Evolutionary conservation across 805 yeast genomes (phyloP).

Genomic region (Pichia rugopelliculosa): DNA sequence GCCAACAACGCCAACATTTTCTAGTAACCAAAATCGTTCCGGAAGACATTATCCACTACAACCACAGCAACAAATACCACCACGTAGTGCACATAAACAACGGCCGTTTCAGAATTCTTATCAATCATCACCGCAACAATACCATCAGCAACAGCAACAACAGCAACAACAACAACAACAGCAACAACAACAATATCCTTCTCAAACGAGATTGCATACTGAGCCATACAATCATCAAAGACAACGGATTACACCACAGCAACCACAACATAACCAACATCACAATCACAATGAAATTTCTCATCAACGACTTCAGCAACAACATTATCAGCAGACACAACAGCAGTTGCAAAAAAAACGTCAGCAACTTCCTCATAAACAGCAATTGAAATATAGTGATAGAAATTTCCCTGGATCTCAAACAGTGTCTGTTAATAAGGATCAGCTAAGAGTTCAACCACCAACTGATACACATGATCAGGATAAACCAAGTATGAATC

Average conservation of each 20-base stretch:
- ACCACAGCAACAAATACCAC: neutral
- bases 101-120: neutral
- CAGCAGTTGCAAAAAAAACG: slow-evolving; percentile 7
- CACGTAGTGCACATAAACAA: neutral
- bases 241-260: neutral
- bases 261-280: slow-evolving; percentile 1
- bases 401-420: neutral
- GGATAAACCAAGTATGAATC: neutral
- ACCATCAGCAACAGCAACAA: slow-evolving; percentile 3
- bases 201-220: neutral
- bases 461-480: slow-evolving; percentile 1
- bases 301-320: slow-evolving; percentile 1
- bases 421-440: neutral
- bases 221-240: neutral
- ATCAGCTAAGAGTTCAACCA: neutral
- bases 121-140: neutral
- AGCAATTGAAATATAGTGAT: neutral
- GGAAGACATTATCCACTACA: neutral
- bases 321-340: slow-evolving; percentile 1
- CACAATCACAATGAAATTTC: neutral
- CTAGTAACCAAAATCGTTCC: neutral
- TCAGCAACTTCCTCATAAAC: slow-evolving; percentile 4
- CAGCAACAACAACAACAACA: neutral
- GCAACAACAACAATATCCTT: slow-evolving; percentile 2
- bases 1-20: slow-evolving; percentile 8